phyloP scores from a whole-genome alignment of 139 green algal genomes.

The Tetraselmis chui region DNA sequence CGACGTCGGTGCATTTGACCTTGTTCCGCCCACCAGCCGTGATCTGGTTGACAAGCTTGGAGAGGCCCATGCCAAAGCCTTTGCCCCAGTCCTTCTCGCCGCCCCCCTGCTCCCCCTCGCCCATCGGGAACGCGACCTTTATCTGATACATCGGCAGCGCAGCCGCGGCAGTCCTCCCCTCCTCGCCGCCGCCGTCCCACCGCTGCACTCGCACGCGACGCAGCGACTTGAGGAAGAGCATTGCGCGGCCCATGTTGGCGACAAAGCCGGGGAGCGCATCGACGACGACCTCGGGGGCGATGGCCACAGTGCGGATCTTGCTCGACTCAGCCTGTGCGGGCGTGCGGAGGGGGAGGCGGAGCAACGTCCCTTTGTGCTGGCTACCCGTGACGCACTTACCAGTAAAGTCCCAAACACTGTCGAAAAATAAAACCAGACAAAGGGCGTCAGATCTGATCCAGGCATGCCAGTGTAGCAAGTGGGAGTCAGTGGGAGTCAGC shows the following conservation, averaged over 20 bases:
- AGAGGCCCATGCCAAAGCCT: background rate
- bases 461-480: background rate
- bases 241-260: background rate
- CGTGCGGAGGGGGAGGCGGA: conserved; percentile 53
- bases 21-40: background rate
- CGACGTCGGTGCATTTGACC: background rate
- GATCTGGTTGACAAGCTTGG: background rate
- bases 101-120: background rate
- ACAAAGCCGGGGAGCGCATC: conserved; percentile 8
- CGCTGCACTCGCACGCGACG: conserved; percentile 5
- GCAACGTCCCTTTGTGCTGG: conserved; percentile 22
- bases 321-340: background rate
- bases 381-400: background rate
- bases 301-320: background rate
- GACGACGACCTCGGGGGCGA: background rate
- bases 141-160: background rate
- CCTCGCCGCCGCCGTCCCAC: background rate
- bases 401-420: conserved; percentile 13
- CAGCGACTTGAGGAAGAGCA: conserved; percentile 23
- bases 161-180: background rate
- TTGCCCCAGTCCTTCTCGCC: background rate
- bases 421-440: background rate
- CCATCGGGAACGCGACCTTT: background rate
- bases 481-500: background rate
- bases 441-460: background rate